Percentiles rank a stretch among this genome's conserved stretches.
phyloP scores from a whole-genome alignment of 2,329 filamentous ascomycete genomes.

The Bisporella sp. region DNA sequence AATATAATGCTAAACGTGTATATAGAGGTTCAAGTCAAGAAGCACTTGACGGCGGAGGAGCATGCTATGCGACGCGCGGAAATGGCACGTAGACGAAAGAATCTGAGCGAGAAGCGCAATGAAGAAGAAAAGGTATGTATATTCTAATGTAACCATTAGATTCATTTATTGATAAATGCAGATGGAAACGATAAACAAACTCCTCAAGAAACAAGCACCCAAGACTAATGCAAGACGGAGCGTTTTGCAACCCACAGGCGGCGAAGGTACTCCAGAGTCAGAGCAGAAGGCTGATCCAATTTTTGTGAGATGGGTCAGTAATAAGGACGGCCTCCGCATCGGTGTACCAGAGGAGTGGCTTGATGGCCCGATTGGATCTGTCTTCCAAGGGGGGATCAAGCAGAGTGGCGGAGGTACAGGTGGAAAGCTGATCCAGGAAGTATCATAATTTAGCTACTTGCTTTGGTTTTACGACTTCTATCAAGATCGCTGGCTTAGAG shows the following conservation, averaged over 20 bases:
- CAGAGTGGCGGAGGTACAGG: slow-evolving; percentile 11
- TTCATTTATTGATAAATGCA: slow-evolving; percentile 28
- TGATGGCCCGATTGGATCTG: slow-evolving; percentile 49
- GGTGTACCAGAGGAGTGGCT: slow-evolving; percentile 64
- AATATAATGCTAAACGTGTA: slow-evolving; percentile 11
- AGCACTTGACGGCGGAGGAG: slow-evolving; percentile 66
- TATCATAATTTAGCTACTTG: slow-evolving; percentile 12
- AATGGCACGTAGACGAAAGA: slow-evolving; percentile 68
- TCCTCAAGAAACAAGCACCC: slow-evolving; percentile 78
- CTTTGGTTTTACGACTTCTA: neutral
- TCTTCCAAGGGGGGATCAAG: slow-evolving; percentile 40
- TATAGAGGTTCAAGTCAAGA: slow-evolving; percentile 62
- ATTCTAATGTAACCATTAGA: neutral
- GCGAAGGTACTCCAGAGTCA: slow-evolving; percentile 41
- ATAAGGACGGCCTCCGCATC: slow-evolving; percentile 53
- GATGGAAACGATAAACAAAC: slow-evolving; percentile 89
- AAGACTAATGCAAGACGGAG: slow-evolving; percentile 52
- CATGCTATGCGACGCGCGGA: slow-evolving; percentile 66
- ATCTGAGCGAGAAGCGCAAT: slow-evolving; percentile 69
- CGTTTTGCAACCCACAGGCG: slow-evolving; percentile 30
- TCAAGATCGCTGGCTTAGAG: neutral
- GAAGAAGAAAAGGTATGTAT: slow-evolving; percentile 63
- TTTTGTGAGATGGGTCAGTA: slow-evolving; percentile 67
- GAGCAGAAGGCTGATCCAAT: slow-evolving; percentile 49
- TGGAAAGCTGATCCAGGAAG: slow-evolving; percentile 27